These are phyloP conservation scores for Suhomyces choctaworum DNA, from an alignment of 1,139 yeast genomes.

Conservation along the genomic window DNA sequence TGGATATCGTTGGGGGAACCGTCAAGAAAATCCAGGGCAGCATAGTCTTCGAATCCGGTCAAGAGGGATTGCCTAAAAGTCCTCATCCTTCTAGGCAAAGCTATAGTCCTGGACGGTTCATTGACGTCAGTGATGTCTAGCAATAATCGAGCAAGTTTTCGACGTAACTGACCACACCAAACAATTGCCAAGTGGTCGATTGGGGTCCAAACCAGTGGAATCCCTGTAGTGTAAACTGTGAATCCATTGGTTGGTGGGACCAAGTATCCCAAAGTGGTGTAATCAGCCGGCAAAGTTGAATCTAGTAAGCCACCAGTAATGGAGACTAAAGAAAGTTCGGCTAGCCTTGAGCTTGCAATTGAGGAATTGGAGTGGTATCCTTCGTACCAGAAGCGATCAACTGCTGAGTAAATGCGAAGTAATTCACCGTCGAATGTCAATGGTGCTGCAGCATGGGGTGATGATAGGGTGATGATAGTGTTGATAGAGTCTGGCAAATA, in stretches of 20 bases:
- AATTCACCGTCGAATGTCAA: slow-evolving; percentile 94
- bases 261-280: slow-evolving; percentile 71
- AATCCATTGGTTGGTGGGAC: slow-evolving; percentile 79
- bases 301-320: slow-evolving; percentile 92
- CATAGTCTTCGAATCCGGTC: slow-evolving; percentile 56
- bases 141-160: slow-evolving; percentile 58
- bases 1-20: slow-evolving; percentile 7
- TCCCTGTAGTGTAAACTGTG: slow-evolving; percentile 79
- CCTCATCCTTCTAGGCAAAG: slow-evolving; percentile 57
- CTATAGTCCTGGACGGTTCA: slow-evolving; percentile 46
- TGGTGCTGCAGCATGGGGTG: slow-evolving; percentile 94
- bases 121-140: slow-evolving; percentile 57
- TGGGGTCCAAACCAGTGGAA: slow-evolving; percentile 92
- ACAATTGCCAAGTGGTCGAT: slow-evolving; percentile 94
- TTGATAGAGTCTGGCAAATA: slow-evolving; percentile 71
- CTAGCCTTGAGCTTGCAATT: slow-evolving; percentile 42
- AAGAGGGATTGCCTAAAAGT: slow-evolving; percentile 52
- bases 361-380: slow-evolving; percentile 33
- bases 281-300: slow-evolving; percentile 87
- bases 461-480: slow-evolving; percentile 81
- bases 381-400: slow-evolving; percentile 79
- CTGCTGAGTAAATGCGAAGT: slow-evolving; percentile 66
- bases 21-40: slow-evolving; percentile 25
- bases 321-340: slow-evolving; percentile 62
- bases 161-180: slow-evolving; percentile 91